Conservation (phyloP, 495 filamentous ascomycete species). For the Tuber magnatum region DNA sequence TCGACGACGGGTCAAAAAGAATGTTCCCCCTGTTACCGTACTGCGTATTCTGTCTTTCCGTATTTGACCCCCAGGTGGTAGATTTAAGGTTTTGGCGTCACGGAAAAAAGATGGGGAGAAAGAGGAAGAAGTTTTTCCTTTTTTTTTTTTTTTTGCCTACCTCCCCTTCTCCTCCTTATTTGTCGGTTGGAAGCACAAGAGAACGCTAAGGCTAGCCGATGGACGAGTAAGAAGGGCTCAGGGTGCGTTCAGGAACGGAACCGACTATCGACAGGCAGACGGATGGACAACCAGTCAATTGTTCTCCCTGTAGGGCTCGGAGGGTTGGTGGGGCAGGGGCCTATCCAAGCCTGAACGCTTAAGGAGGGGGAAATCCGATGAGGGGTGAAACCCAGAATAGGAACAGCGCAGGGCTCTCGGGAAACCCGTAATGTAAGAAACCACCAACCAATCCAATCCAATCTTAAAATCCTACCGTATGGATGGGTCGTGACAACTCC, state of each 20-base stretch:
- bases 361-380: constrained; percentile 27
- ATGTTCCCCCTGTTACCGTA: background rate
- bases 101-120: background rate
- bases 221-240: constrained; percentile 1
- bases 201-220: background rate
- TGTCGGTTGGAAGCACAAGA: constrained; percentile 1
- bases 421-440: constrained; percentile 15
- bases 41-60: background rate
- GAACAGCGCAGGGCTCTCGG: constrained; percentile 14
- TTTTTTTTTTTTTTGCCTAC: background rate
- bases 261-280: background rate
- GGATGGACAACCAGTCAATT: constrained; percentile 19
- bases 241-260: background rate
- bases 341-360: constrained; percentile 32
- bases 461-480: background rate
- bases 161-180: background rate
- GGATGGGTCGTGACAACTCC: background rate
- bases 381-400: constrained; percentile 27
- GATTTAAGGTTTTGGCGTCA: background rate
- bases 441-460: constrained; percentile 17
- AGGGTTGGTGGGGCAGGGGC: constrained; percentile 34
- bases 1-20: background rate
- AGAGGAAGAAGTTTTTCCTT: background rate
- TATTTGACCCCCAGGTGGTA: background rate
- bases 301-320: constrained; percentile 22